Base-by-base conservation (phyloP, 1,284 basidiomycete genomes). In the Phylloporus gajari region DNA sequence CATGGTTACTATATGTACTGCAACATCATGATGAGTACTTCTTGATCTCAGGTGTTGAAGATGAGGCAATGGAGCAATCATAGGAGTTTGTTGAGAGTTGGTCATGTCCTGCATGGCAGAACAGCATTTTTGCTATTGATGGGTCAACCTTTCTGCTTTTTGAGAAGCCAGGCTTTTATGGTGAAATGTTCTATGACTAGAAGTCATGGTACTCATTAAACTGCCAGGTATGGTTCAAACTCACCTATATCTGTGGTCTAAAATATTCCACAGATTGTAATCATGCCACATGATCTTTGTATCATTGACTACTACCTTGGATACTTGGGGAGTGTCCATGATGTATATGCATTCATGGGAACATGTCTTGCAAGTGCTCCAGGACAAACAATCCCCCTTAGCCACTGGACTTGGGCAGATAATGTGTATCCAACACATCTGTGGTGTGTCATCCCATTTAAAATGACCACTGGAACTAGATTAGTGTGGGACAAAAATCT, bases 401-500 rank as follows among this genome's bases (percentile, higher is more conserved):
- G 17, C 17, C 42, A 44, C 17, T 68, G 66, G 65, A 69, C 75
- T 0, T 75, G 70, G 73, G 73, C 27, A 1, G 62, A 75, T 11
- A 68, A 42, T 0, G 40, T 73, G 3, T 75, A 75, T 9, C 19
- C 51, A 1, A 32, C 19, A 5, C 11, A 65, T 1, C 32, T 30
- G 1, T 75, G 71, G 74, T 75, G 67, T 62, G 62, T 68, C 13
- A 46, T 75, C 0, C 67, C 74, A 0, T 75, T 75, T 21, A 75
- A 75, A 42, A 19, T 30, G 12, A 15, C 11, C 21, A 27, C 65
- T 35, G 35, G 35, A 35, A 35, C 35, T 35, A 35, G 35, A 35
- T 35, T 35, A 35, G 8, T 8, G 8, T 8, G 35, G 35, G 35
- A 35, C 35, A 35, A 35, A 35, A 35, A 35, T 35, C 35, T 35